These are phyloP conservation scores for Zymoseptoria tritici DNA, from an alignment of 2,329 filamentous ascomycete genomes.

Conservation along the genomic window DNA sequence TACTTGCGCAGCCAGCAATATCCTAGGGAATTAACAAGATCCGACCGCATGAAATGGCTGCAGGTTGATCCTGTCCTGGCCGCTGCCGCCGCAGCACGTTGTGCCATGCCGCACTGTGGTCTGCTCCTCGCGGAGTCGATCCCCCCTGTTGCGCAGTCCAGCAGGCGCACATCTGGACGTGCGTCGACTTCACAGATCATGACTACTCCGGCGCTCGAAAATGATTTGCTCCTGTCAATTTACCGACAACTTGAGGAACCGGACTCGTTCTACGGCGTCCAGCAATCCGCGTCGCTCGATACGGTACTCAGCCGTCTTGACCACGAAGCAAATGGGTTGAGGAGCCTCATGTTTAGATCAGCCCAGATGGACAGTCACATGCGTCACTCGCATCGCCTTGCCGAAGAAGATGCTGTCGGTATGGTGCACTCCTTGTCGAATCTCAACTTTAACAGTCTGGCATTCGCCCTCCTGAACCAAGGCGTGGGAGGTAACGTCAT, in stretches of 20 bases:
- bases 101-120: slow-evolving; percentile 80
- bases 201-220: slow-evolving; percentile 43
- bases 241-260: slow-evolving; percentile 93
- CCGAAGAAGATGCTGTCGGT: slow-evolving; percentile 56
- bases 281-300: slow-evolving; percentile 66
- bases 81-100: slow-evolving; percentile 64
- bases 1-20: slow-evolving; percentile 79
- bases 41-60: slow-evolving; percentile 76
- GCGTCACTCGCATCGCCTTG: slow-evolving; percentile 50
- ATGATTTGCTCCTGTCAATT: slow-evolving; percentile 67
- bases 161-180: slow-evolving; percentile 20
- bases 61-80: slow-evolving; percentile 68
- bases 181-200: slow-evolving; percentile 10
- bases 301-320: slow-evolving; percentile 77
- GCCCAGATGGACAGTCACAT: slow-evolving; percentile 86
- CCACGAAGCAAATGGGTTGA: slow-evolving; percentile 80
- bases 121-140: slow-evolving; percentile 71
- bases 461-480: slow-evolving; percentile 66
- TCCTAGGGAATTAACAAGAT: slow-evolving; percentile 68
- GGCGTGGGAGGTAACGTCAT: slow-evolving; percentile 52
- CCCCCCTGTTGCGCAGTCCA: slow-evolving; percentile 6
- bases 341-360: slow-evolving; percentile 82
- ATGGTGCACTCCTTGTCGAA: slow-evolving; percentile 70
- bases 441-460: slow-evolving; percentile 78
- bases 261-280: slow-evolving; percentile 88